These are phyloP conservation scores for Mimosa bimucronata DNA, from an alignment of 306 rosid genomes.

Conservation along the genomic window DNA sequence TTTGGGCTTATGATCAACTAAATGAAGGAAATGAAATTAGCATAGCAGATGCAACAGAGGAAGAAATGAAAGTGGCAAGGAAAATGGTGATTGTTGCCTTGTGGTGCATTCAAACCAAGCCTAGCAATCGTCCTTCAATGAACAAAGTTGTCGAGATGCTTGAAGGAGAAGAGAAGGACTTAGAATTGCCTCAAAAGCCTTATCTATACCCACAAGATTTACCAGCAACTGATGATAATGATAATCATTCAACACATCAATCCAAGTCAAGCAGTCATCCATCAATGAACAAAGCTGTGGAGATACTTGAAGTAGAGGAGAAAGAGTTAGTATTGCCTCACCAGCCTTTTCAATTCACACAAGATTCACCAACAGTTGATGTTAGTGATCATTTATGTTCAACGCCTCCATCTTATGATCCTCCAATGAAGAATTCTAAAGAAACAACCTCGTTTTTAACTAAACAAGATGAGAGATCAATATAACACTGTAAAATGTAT, in stretches of 20 bases:
- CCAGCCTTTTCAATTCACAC: background rate
- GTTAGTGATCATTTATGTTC: background rate
- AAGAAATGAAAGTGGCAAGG: slow-evolving; percentile 21
- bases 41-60: background rate
- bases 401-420: background rate
- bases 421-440: background rate
- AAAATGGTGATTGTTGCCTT: slow-evolving; percentile 42
- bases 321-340: background rate
- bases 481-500: background rate
- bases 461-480: background rate
- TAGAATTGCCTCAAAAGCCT: background rate
- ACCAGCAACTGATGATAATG: background rate
- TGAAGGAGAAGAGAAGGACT: background rate
- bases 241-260: background rate
- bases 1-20: slow-evolving; percentile 32
- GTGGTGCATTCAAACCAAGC: slow-evolving; percentile 17
- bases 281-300: slow-evolving; percentile 26
- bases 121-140: slow-evolving; percentile 45
- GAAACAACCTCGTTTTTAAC: background rate
- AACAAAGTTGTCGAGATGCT: slow-evolving; percentile 23
- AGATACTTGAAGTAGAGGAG: background rate
- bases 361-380: background rate
- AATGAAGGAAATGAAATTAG: background rate
- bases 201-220: background rate
- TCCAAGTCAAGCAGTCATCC: slow-evolving; percentile 36